Evolutionary conservation across 2,329 filamentous ascomycete genomes (phyloP).

Genomic region (Ophiocordyceps polyrhachis-furcata): DNA sequence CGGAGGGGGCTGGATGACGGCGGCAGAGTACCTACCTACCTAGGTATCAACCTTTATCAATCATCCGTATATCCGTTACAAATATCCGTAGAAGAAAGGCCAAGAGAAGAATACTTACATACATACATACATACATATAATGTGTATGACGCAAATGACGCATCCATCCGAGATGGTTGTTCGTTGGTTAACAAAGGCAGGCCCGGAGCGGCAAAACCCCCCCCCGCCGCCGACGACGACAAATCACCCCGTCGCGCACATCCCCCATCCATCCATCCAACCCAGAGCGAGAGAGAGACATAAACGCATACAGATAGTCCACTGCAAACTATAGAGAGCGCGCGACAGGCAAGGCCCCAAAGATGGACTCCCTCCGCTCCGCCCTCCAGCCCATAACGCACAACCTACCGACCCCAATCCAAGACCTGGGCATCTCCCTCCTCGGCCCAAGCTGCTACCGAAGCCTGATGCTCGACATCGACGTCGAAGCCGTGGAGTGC

Average conservation of each 20-base stretch:
- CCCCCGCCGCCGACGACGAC: not conserved
- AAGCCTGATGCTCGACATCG: conserved; percentile 67
- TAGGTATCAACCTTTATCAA: not conserved
- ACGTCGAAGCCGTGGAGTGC: conserved; percentile 59
- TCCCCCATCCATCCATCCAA: not conserved
- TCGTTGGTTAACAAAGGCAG: not conserved
- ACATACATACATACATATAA: too few relatives aligned
- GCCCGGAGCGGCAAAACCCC: not conserved
- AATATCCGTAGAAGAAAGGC: too few relatives aligned
- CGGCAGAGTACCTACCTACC: too few relatives aligned
- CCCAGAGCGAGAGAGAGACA: not conserved
- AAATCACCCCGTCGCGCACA: not conserved
- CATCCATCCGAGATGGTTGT: too few relatives aligned
- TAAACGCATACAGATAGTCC: too few relatives aligned
- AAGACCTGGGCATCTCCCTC: conserved; percentile 57
- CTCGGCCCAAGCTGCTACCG: conserved; percentile 75
- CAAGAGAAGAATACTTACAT: too few relatives aligned
- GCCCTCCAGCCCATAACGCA: conserved; percentile 51
- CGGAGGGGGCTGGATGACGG: not conserved
- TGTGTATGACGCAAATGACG: not conserved
- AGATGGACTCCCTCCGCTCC: conserved; percentile 43
- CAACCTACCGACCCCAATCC: conserved; percentile 55
- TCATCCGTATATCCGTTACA: too few relatives aligned
- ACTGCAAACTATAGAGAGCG: too few relatives aligned
- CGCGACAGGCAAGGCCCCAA: not conserved